phyloP scores from a whole-genome alignment of 768 basidiomycete genomes.

The Calocybe indica region DNA sequence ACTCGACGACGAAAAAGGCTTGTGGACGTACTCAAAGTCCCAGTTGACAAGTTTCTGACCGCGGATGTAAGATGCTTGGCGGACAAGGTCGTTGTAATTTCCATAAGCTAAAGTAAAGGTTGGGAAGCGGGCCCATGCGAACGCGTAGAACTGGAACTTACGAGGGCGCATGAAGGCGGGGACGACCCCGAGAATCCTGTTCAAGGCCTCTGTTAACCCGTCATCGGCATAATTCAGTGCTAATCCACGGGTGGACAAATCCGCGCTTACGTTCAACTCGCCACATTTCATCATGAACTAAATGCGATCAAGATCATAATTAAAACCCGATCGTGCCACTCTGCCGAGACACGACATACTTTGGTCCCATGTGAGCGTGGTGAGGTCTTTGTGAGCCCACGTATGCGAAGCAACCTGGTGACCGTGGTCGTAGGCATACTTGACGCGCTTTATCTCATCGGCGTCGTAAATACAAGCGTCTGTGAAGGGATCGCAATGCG shows the following conservation, averaged over 20 bases:
- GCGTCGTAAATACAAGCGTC: constrained; percentile 34
- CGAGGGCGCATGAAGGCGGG: constrained; percentile 47
- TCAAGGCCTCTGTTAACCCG: constrained; percentile 28
- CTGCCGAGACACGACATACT: constrained; percentile 17
- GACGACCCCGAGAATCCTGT: constrained; percentile 33
- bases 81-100: constrained; percentile 41
- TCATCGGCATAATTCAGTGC: background rate
- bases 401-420: constrained; percentile 42
- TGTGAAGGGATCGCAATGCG: constrained; percentile 6
- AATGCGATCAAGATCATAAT: background rate
- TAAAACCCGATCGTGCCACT: background rate
- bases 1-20: no score
- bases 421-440: constrained; percentile 30
- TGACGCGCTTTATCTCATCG: constrained; percentile 24
- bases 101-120: constrained; percentile 29
- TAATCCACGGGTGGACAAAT: background rate
- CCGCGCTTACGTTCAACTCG: constrained; percentile 31
- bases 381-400: constrained; percentile 35
- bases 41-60: constrained; percentile 32
- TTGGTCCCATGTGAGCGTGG: constrained; percentile 32
- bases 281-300: constrained; percentile 43
- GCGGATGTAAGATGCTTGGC: constrained; percentile 26
- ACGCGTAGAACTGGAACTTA: constrained; percentile 8
- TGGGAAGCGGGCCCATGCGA: background rate
- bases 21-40: constrained; percentile 18